These are phyloP conservation scores for Talaromyces sp. DNA, from an alignment of 2,329 filamentous ascomycete genomes.

Conservation along the genomic window DNA sequence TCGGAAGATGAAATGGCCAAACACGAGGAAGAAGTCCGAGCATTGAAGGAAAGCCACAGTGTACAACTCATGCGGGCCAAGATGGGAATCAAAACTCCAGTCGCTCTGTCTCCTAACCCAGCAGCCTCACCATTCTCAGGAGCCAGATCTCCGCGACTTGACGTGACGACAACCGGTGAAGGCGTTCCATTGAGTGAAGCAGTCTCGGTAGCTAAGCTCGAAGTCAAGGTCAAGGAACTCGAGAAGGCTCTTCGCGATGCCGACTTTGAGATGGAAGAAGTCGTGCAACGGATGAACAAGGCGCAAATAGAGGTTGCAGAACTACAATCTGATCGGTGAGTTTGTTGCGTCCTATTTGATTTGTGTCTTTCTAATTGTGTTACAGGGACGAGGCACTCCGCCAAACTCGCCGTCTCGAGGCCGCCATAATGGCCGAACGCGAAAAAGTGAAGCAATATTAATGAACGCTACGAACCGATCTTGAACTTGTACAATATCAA, in stretches of 20 bases:
- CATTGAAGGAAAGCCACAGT: conserved; percentile 72
- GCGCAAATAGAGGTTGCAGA: conserved; percentile 80
- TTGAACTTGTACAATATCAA: conserved; percentile 12
- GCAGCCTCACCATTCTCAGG: conserved; percentile 61
- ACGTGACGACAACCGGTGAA: conserved; percentile 59
- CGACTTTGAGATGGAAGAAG: conserved; percentile 77
- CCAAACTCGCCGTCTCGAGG: conserved; percentile 66
- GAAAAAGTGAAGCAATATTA: conserved; percentile 50
- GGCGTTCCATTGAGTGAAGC: conserved; percentile 62
- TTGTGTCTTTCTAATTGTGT: conserved; percentile 5
- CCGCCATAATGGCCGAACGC: conserved; percentile 61
- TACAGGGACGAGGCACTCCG: conserved; percentile 66
- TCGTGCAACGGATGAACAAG: conserved; percentile 74
- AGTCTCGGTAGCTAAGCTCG: conserved; percentile 69
- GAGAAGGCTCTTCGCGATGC: conserved; percentile 75
- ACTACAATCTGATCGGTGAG: conserved; percentile 57
- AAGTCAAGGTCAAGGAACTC: conserved; percentile 74
- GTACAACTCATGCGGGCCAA: conserved; percentile 72
- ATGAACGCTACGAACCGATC: conserved; percentile 15
- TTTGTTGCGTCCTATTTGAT: conserved; percentile 6
- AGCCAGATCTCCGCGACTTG: conserved; percentile 57
- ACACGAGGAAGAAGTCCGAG: conserved; percentile 80
- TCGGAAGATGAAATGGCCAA: conserved; percentile 78
- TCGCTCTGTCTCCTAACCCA: conserved; percentile 53
- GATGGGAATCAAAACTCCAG: conserved; percentile 45